Base-by-base conservation (phyloP, 2,329 filamentous ascomycete genomes). In the Cladosporium halotolerans region DNA sequence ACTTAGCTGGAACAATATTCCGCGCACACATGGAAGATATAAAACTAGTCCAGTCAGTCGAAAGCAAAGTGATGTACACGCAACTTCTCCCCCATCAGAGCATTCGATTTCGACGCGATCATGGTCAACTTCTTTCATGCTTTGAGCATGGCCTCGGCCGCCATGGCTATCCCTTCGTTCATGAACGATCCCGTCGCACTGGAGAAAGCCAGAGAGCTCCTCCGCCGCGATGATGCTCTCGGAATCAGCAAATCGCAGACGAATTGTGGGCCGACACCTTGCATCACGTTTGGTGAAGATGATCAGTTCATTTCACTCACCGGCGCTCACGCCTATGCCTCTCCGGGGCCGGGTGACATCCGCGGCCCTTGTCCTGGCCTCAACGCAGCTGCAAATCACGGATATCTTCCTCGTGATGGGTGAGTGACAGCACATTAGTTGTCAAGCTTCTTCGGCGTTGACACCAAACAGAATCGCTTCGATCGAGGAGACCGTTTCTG, bases 361-460 rank as follows among this genome's bases (percentile, higher is more conserved):
- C 55, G 66, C 53, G 66, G 67, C 28, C 60, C 61, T 23, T 69
- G 67, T 43, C 66, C 66, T 1, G 66, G 66, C 47, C 39, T 69
- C n/a, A 14, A 19, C 18, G 16, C 40, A 33, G 39, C 40, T 18
- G 48, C 48, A 6, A 51, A 51, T 31, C 48, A 51, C 31, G 54
- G 52, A 40, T 68, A 66, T 55, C 55, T 68, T 0, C 66, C 66
- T 8, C 63, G 62, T 52, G 60, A 67, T 44, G 66, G 66, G 13
- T 63, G 63, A 19, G 66, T 60, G 6, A 67, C 66, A 13, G 18
- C 58, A 62, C 33, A 28, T 7, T 2, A 28, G 5, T 28, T 7
- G 23, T 28, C 23, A 28, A 7, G 7, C 1, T 28, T 7, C 7
- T 28, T 28, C 23, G 7, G 23, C 2, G 2, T 28, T 28, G 23